phyloP scores from a whole-genome alignment of 495 filamentous ascomycete species.

The Aspergillus asperescens region DNA sequence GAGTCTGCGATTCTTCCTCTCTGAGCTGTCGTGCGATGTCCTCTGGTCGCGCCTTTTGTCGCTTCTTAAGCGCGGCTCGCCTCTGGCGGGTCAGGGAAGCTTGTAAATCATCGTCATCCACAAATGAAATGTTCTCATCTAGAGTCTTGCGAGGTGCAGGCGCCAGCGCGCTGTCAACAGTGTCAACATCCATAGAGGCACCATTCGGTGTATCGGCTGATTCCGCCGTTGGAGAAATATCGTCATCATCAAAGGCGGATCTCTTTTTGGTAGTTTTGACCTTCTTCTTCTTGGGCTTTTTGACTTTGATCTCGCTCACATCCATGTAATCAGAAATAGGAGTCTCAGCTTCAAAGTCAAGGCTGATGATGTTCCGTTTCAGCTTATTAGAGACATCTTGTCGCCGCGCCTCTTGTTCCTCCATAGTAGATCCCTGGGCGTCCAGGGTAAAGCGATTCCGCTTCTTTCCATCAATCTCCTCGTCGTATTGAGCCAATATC shows the following conservation, averaged over 20 bases:
- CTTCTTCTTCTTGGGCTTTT: slow-evolving; percentile 93
- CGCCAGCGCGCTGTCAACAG: slow-evolving; percentile 33
- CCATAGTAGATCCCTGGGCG: slow-evolving; percentile 60
- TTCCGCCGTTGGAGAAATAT: slow-evolving; percentile 52
- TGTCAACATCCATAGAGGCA: slow-evolving; percentile 74
- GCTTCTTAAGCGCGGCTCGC: slow-evolving; percentile 78
- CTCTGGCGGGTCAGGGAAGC: slow-evolving; percentile 75
- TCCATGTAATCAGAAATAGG: slow-evolving; percentile 84
- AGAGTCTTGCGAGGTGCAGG: slow-evolving; percentile 53
- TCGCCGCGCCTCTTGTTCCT: slow-evolving; percentile 56
- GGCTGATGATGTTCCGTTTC: slow-evolving; percentile 64
- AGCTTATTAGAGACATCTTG: slow-evolving; percentile 53
- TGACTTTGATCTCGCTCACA: slow-evolving; percentile 75
- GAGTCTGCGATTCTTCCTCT: slow-evolving; percentile 61
- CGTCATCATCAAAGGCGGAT: slow-evolving; percentile 68
- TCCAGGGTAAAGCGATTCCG: slow-evolving; percentile 83
- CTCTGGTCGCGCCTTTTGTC: slow-evolving; percentile 74
- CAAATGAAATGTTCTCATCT: slow-evolving; percentile 62
- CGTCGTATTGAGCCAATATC: slow-evolving; percentile 86
- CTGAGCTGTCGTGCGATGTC: slow-evolving; percentile 79
- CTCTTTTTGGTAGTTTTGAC: slow-evolving; percentile 67
- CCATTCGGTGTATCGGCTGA: slow-evolving; percentile 36
- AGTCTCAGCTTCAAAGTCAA: slow-evolving; percentile 64
- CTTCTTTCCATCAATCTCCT: slow-evolving; percentile 91
- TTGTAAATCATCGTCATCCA: slow-evolving; percentile 92